Conservation (phyloP, 2,329 filamentous ascomycete genomes). For the Xylaria digitata region DNA sequence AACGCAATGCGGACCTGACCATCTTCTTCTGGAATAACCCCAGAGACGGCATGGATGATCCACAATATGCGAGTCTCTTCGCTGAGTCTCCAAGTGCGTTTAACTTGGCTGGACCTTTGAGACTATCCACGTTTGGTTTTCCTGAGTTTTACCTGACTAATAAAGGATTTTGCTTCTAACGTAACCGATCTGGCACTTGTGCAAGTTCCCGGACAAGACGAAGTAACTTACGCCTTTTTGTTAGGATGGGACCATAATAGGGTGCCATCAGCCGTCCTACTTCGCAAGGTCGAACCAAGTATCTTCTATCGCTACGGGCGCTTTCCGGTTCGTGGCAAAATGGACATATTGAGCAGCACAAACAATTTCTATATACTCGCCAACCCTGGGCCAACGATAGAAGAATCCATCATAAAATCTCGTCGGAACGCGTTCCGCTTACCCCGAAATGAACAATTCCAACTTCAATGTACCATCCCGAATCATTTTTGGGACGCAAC, state of each 20-base stretch:
- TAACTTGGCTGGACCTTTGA: not conserved
- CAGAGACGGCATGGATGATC: not conserved
- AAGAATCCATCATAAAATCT: not conserved
- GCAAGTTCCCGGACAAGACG: not conserved
- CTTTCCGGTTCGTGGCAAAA: not conserved
- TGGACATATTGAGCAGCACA: not conserved
- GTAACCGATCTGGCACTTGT: not conserved
- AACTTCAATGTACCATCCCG: not conserved
- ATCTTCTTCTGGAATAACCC: constrained; percentile 40
- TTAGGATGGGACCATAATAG: not conserved
- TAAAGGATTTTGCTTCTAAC: constrained; percentile 17
- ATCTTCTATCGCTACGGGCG: constrained; percentile 10
- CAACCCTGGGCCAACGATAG: not conserved
- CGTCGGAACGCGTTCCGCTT: not conserved
- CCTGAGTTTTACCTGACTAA: constrained; percentile 20
- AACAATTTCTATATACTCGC: constrained; percentile 8
- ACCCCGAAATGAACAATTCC: not conserved
- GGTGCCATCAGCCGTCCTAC: not conserved
- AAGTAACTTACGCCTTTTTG: not conserved
- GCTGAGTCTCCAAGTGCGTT: constrained; percentile 19
- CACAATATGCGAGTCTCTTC: not conserved
- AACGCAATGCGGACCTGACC: constrained; percentile 39
- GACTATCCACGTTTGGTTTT: not conserved
- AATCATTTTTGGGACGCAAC: constrained; percentile 12
- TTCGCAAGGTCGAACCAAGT: constrained; percentile 18